Conservation (phyloP, 2,329 filamentous ascomycete species). For the Xylaria polymorpha region DNA sequence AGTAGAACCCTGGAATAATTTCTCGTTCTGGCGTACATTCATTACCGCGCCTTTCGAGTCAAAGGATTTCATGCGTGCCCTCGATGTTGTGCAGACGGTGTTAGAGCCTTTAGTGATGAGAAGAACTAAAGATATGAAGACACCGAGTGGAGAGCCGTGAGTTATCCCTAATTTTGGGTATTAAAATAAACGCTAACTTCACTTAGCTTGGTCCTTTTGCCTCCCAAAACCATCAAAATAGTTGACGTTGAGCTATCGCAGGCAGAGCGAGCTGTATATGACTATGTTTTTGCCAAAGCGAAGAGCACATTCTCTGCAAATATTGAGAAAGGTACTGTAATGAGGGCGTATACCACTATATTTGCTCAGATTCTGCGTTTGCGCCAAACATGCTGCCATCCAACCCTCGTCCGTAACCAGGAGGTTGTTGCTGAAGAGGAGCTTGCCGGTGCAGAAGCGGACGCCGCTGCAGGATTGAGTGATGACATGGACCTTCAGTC, state of each 20-base stretch:
- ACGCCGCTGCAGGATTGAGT: slow-evolving; percentile 82
- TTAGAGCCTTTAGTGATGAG: slow-evolving; percentile 94
- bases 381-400: slow-evolving; percentile 94
- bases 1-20: slow-evolving; percentile 98
- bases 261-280: slow-evolving; percentile 89
- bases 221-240: slow-evolving; percentile 83
- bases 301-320: slow-evolving; percentile 88
- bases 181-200: slow-evolving; percentile 14
- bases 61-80: slow-evolving; percentile 89
- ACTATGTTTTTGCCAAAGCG: slow-evolving; percentile 85
- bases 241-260: slow-evolving; percentile 87
- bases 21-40: slow-evolving; percentile 99
- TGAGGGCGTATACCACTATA: slow-evolving; percentile 97
- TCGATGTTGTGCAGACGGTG: slow-evolving; percentile 97
- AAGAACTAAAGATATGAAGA: slow-evolving; percentile 98
- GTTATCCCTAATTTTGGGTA: slow-evolving; percentile 29
- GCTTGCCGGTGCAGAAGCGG: slow-evolving; percentile 80
- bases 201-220: slow-evolving; percentile 77
- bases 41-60: slow-evolving; percentile 98
- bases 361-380: slow-evolving; percentile 96
- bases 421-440: slow-evolving; percentile 88
- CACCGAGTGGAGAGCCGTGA: slow-evolving; percentile 75
- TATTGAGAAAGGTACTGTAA: slow-evolving; percentile 87
- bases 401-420: slow-evolving; percentile 86
- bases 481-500: slow-evolving; percentile 97